Evolutionary conservation across 768 basidiomycete species (phyloP), one percentile per base, ranked within the genome.

Genomic region (Crepidotus variabilis): DNA sequence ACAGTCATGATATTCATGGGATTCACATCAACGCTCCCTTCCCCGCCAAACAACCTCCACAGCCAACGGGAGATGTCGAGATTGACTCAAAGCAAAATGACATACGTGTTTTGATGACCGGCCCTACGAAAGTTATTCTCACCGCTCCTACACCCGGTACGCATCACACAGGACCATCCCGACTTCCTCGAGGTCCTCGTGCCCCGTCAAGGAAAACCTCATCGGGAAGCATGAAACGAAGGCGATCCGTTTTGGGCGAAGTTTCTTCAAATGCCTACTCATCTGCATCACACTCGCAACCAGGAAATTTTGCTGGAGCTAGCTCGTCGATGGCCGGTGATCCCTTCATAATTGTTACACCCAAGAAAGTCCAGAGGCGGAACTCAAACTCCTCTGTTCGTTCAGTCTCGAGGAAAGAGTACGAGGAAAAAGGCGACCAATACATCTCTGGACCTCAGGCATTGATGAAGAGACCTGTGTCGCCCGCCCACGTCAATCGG

Each of bases 61-160:
- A 50, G 51, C 57, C 18, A 55, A 60, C 18, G 35, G 23, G 32
- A 39, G 55, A 57, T 16, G 52, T 60, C 24, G 51, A 55, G 13
- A 53, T 55, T 52, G 47, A 52, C 34, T 22, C 59, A 13, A 65
- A 69, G 22, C 58, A 48, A 33, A 71, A 74, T 53, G 69, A 75
- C 50, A 70, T 77, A 49, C 72, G 74, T 32, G 72, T 79, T 28
- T 63, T 80, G 16, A 74, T 80, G 72, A 73, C 71, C 43, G 77
- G 72, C 0, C 79, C 79, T 2, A 80, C 79, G 20, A 79, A 72
- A 57, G 79, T 81, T 16, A 80, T 81, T 34, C 75, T 81, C 8
- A 83, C 79, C 4, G 79, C 79, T 7, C 78, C 81, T n/a, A 82
- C 80, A 0, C 80, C 80, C 16, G 75, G 72, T 6, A 65, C 64